Base-by-base conservation (phyloP, 2,329 filamentous ascomycete genomes). In the Cercospora canescens region DNA sequence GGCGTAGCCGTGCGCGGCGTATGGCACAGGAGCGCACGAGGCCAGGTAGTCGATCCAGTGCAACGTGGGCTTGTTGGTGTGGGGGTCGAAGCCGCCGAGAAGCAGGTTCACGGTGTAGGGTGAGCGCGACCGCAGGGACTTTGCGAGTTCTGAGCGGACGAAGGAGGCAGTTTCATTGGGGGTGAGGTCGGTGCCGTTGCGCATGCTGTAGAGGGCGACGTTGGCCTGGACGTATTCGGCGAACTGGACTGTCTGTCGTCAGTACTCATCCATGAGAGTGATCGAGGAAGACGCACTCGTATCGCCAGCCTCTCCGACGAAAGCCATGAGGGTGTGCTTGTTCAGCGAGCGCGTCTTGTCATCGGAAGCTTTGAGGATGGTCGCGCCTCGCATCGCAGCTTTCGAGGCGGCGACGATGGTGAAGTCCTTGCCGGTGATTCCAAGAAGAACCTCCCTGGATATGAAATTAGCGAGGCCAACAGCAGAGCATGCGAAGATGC, bases 191-290 rank as follows among this genome's bases (percentile, higher is more conserved):
- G 91, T 91, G 81, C 93, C 91, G 80, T 98, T 98, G 78, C 96
- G 93, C 94, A 98, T 99, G 73, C 92, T 93, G 84, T 99, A 99
- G 78, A 99, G 91, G 82, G 97, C 93, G 70, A 95, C 90, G 81
- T 99, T 99, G 79, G 94, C 94, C 87, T 98, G 94, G 80, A 99
- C 96, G 84, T 94, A 99, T 84, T 99, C 95, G 79, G 96, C 92
- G 80, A 99, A 99, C 89, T 99, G 94, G 69, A 98, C 94, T 97
- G 78, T 26, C 52, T 34, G 62, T 39, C 14, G 1, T 48, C 11
- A 63, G 62, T 41, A 61, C 26, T 59, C 39, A 50, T 32, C 50
- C 35, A 34, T 54, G 45, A 28, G 14, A 11, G 3, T 6, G 59
- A 28, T 50, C 26, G 48, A 41, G 18, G 11, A 18, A 18, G 28